Evolutionary conservation across 768 basidiomycete genomes (phyloP).

Genomic region (Leccinum imitatum): DNA sequence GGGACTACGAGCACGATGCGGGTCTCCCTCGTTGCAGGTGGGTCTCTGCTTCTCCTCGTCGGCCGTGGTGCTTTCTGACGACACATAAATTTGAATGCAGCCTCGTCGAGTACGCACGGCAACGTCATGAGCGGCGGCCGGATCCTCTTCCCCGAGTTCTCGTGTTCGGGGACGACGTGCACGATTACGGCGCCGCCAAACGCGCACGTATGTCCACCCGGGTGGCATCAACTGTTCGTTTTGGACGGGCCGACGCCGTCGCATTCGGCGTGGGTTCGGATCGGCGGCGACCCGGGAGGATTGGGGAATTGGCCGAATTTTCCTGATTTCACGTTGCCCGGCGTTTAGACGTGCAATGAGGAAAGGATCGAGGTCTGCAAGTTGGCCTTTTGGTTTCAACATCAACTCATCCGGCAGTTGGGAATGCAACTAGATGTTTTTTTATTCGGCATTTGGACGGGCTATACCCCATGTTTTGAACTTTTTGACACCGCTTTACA

Average conservation of each 20-base stretch:
- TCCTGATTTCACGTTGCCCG: slow-evolving; percentile 67
- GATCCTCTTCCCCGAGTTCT: slow-evolving; percentile 71
- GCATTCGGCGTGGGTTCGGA: slow-evolving; percentile 70
- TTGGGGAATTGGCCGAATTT: slow-evolving; percentile 65
- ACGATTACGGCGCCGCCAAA: slow-evolving; percentile 79
- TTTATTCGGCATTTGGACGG: too few relatives aligned
- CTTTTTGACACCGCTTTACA: too few relatives aligned
- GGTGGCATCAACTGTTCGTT: slow-evolving; percentile 75
- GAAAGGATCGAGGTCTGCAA: too few relatives aligned
- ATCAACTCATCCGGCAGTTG: too few relatives aligned
- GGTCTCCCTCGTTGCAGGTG: slow-evolving; percentile 66
- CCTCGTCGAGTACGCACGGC: slow-evolving; percentile 74
- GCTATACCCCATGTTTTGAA: too few relatives aligned
- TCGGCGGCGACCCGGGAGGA: slow-evolving; percentile 72
- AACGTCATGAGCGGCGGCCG: slow-evolving; percentile 70
- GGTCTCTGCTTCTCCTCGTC: slow-evolving; percentile 11
- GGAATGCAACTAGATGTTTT: too few relatives aligned
- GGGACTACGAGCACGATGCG: slow-evolving; percentile 48
- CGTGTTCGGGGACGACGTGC: slow-evolving; percentile 68
- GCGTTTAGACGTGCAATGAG: slow-evolving; percentile 37
- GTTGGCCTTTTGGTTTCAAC: too few relatives aligned
- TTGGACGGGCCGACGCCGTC: slow-evolving; percentile 80
- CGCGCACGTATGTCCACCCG: slow-evolving; percentile 64
- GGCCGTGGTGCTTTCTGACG: too few relatives aligned
- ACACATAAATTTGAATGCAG: slow-evolving; percentile 33